Base-by-base conservation (phyloP, 495 filamentous ascomycete species). In the Penicillium desertorum region DNA sequence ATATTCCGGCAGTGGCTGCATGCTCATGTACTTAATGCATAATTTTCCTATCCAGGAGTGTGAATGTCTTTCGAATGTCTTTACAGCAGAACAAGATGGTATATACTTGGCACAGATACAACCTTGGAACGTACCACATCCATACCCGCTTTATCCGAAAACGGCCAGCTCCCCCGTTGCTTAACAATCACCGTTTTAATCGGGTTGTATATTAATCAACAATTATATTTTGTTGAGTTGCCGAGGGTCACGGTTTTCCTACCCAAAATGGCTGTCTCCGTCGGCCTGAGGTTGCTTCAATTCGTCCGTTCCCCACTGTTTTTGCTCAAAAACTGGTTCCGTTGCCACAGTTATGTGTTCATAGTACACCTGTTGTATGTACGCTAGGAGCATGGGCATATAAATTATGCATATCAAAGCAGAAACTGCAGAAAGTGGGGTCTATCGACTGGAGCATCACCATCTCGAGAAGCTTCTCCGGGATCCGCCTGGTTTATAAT, bases 391-490 rank as follows among this genome's bases (percentile, higher is more conserved):
- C 19, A 43, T 45, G 20, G 12, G 12, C 7, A 22, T 7, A 25
- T 12, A 25, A 27, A 9, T 55, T 41, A 22, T 47, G 52, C 43
- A 42, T 17, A 23, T 27, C 49, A 51, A 16, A 41, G 25, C 7
- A 36, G 20, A 48, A 46, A 17, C 36, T 51, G 36, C 25, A 60
- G 36, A 39, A 34, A 56, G 64, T 63, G 64, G 62, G 47, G 51
- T 53, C 42, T 42, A 51, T 34, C 32, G 39, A 23, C 55, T 51
- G 46, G 49, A 44, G 16, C 14, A 62, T 61, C 39, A 58, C 57
- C 59, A 37, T 61, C 66, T 71, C 64, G 62, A 69, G 69, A 69
- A 71, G 49, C 62, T 71, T 69, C 69, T 69, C 63, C 61, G 66
- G 47, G 49, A 46, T 51, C 55, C 45, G 53, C 44, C 58, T 63